phyloP scores from a whole-genome alignment of 495 filamentous ascomycete genomes.

The Articulospora tetracladia region DNA sequence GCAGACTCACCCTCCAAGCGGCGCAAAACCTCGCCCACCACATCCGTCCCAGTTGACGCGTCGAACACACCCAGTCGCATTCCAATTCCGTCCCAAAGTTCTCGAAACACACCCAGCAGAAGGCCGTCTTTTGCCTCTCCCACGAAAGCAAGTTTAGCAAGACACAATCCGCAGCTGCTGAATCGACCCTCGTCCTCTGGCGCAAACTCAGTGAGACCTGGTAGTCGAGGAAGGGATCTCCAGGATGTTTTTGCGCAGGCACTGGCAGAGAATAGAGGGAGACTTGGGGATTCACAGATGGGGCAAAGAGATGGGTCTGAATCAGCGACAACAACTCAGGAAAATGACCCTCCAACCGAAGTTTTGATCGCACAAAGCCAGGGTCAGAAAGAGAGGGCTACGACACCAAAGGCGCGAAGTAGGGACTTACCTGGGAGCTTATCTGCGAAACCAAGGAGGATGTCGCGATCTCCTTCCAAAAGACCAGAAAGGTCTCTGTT shows the following conservation, averaged over 20 bases:
- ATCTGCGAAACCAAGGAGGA: slow-evolving; percentile 21
- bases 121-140: slow-evolving; percentile 63
- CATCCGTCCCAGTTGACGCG: slow-evolving; percentile 31
- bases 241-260: slow-evolving; percentile 22
- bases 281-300: background rate
- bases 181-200: slow-evolving; percentile 38
- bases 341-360: slow-evolving; percentile 8
- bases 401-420: background rate
- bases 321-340: slow-evolving; percentile 9
- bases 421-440: slow-evolving; percentile 6
- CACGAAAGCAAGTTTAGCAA: slow-evolving; percentile 59
- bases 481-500: background rate
- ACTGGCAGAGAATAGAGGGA: slow-evolving; percentile 8
- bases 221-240: slow-evolving; percentile 14
- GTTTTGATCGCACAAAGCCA: background rate
- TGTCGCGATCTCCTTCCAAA: slow-evolving; percentile 21
- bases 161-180: slow-evolving; percentile 57
- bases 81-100: slow-evolving; percentile 16
- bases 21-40: slow-evolving; percentile 53
- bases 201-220: slow-evolving; percentile 5
- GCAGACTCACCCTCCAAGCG: slow-evolving; percentile 56
- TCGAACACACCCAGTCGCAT: slow-evolving; percentile 22
- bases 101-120: slow-evolving; percentile 25
- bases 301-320: slow-evolving; percentile 5
- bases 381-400: background rate